Percentiles rank a stretch among this genome's conserved stretches.
Evolutionary conservation across 1,284 basidiomycete species (phyloP).

Genomic region (Microbotryum violaceum): DNA sequence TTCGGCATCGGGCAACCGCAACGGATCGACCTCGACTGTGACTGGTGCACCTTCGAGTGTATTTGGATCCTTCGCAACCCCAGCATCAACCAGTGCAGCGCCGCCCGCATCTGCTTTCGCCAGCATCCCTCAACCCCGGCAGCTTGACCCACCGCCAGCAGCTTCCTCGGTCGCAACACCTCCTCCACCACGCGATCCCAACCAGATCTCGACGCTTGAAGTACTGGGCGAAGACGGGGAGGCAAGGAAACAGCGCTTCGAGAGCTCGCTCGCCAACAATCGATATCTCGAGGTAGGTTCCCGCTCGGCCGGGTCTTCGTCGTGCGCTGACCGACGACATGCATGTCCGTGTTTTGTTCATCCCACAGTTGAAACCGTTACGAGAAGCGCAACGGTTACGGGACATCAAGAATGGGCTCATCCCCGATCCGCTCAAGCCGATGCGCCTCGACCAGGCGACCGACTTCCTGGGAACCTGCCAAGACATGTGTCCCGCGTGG

Average conservation of each 20-base stretch:
- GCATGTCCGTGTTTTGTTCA: neutral
- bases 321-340: neutral
- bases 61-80: too few relatives aligned
- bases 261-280: slow-evolving; percentile 22
- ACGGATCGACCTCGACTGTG: too few relatives aligned
- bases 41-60: too few relatives aligned
- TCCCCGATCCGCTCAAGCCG: slow-evolving; percentile 71
- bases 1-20: too few relatives aligned
- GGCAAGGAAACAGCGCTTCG: slow-evolving; percentile 26
- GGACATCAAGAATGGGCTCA: slow-evolving; percentile 75
- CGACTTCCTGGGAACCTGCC: slow-evolving; percentile 80
- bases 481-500: slow-evolving; percentile 89
- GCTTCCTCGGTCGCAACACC: too few relatives aligned
- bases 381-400: slow-evolving; percentile 65
- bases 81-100: too few relatives aligned
- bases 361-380: slow-evolving; percentile 45
- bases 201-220: slow-evolving; percentile 25
- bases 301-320: neutral
- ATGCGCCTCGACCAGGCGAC: slow-evolving; percentile 79
- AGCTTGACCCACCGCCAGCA: too few relatives aligned
- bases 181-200: neutral
- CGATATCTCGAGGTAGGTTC: slow-evolving; percentile 23
- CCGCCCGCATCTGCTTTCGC: too few relatives aligned
- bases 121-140: too few relatives aligned
- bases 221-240: slow-evolving; percentile 29